Evolutionary conservation across 2,329 filamentous ascomycete species (phyloP), one percentile per base, ranked within the genome.

Genomic region (Arthroderma sp.): DNA sequence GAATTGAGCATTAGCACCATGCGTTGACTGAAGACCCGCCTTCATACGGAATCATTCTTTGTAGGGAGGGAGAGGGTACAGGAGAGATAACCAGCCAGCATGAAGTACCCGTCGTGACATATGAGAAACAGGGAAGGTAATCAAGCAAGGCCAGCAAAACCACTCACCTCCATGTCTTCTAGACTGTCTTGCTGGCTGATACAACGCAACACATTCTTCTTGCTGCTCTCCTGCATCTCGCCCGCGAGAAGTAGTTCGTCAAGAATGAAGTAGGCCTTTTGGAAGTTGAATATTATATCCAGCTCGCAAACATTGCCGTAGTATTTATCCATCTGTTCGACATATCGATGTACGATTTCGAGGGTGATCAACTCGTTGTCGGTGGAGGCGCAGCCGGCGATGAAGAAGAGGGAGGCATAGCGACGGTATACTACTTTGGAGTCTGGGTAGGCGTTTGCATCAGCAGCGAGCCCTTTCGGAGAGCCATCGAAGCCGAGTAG

Each of bases 271-370:
- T 98, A 98, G 48, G 91, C 91, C 68, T 98, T 98, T 57, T 94
- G 94, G 66, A 98, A 98, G 64, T 94, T 96, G 77, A 98, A 98
- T 66, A 98, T 98, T 68, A 96, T 95, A 66, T 96, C 88, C 53
- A 98, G 78, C 71, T 98, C 91, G 80, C 91, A 98, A 48, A 98
- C 91, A 66, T 98, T 98, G 66, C 91, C 91, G 66, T 96, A 98
- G 72, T 98, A 98, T 67, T 98, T 98, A 75, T 98, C 91, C 91
- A 98, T 98, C 70, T 98, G 91, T 68, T 98, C 91, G 61, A 98
- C 91, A 65, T 98, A 98, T 68, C 91, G 86, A 67, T 98, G 91
- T 58, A 98, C 93, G 62, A 98, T 87, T 67, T 98, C 91, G 62
- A 98, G 86, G 27, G 86, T 94, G 64, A 96, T 95, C 61, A 98